Evolutionary conservation across 2,329 filamentous ascomycete species (phyloP), one percentile per base, ranked within the genome.

Genomic region (Aspergillus aculeatinus): DNA sequence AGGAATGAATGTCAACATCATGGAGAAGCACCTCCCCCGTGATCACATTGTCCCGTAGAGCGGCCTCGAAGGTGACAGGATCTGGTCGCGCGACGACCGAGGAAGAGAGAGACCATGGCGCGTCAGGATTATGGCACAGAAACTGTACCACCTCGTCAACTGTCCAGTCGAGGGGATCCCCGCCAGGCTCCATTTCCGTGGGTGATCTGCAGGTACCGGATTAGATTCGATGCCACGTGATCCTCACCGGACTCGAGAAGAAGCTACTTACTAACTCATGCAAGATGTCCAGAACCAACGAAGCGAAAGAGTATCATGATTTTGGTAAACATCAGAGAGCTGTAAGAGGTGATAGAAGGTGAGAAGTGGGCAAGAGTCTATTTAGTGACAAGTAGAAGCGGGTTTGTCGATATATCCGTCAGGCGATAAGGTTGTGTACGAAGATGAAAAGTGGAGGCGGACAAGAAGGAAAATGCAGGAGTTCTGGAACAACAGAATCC

Each of bases 121-220:
- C 81, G 51, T 79, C 78, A 3, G 79, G 70, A 2, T 78, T 68
- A 23, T 82, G 80, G 70, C 88, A 91, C 3, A 96, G 79, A 68
- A 88, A 87, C 16, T 80, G 72, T 10, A 89, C 83, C 11, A 96
- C 85, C 39, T 86, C 82, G 42, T 89, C 85, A 33, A 87, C 80
- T 39, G 83, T 83, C 92, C 92, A 96, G 57, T 82, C 70, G 73
- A 87, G 89, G n/a, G 92, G 91, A 75, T 96, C 91, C 16, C 74
- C 72, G 51, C 74, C 62, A 27, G 63, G 56, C 21, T 65, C 56
- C 74, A 76, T 75, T 19, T 55, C 55, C 52, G 25, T 52, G 59
- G 62, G 58, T 42, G 19, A 23, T 16, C 42, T 16, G 35, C 39
- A 9, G 39, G 39, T 7, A 44, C 39, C 1, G 39, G 4, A 16